Evolutionary conservation across 177 flowering plant genomes (phyloP).

Genomic region (Vitis hybrid): DNA sequence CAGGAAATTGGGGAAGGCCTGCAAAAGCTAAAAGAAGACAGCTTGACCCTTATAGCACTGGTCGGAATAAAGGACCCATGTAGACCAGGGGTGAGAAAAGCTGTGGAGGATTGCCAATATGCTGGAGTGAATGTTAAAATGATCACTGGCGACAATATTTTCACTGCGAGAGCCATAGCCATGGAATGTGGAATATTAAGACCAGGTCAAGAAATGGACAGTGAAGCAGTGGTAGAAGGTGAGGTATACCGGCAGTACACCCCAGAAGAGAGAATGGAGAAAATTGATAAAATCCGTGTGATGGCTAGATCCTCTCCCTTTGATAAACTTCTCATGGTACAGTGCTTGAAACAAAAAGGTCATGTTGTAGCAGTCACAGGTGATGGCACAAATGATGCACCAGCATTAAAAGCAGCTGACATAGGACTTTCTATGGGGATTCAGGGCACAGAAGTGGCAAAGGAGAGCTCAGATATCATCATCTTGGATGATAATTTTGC

Average conservation of each 20-base stretch:
- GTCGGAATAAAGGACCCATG: constrained; percentile 60
- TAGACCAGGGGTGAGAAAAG: constrained; percentile 43
- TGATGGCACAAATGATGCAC: constrained; percentile 49
- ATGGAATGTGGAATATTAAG: constrained; percentile 58
- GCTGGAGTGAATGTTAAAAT: constrained; percentile 53
- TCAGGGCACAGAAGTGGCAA: constrained; percentile 59
- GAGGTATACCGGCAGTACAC: constrained; percentile 43
- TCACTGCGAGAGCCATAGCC: constrained; percentile 62
- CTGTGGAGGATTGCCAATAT: constrained; percentile 40
- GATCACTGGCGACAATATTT: constrained; percentile 59
- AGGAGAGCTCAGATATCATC: constrained; percentile 55
- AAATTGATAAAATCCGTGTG: constrained; percentile 44
- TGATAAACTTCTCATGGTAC: constrained; percentile 50
- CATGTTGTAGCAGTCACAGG: constrained; percentile 63
- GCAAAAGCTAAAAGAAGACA: constrained; percentile 22
- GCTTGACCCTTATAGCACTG: constrained; percentile 37
- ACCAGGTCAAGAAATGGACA: constrained; percentile 16
- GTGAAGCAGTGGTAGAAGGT: constrained; percentile 47
- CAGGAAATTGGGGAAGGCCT: constrained; percentile 4
- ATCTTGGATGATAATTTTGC: constrained; percentile 53
- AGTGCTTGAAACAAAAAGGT: constrained; percentile 49
- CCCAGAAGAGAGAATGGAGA: constrained; percentile 36
- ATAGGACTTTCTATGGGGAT: constrained; percentile 66
- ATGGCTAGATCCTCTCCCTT: constrained; percentile 59
- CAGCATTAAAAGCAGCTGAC: constrained; percentile 51